Conservation (phyloP, 306 rosid genomes). For the Pyrus pyrifolia region DNA sequence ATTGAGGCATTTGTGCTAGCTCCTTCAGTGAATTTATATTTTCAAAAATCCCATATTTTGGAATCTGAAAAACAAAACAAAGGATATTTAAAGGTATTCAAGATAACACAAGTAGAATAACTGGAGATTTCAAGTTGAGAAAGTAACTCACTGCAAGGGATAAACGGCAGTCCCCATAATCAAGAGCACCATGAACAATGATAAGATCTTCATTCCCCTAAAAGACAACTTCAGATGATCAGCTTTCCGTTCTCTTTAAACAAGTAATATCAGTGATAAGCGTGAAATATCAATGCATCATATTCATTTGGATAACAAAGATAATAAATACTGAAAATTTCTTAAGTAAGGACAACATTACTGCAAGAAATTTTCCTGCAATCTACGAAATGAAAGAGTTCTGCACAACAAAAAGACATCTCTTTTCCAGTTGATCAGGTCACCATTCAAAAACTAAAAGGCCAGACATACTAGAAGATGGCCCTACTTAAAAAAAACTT, state of each 20-base stretch:
- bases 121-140: neutral
- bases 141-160: conserved; percentile 71
- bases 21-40: conserved; percentile 66
- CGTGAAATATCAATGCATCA: neutral
- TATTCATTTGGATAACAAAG: neutral
- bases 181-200: conserved; percentile 81
- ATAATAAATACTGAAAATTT: neutral
- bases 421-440: neutral
- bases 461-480: neutral
- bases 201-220: conserved; percentile 76
- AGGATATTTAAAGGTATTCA: neutral
- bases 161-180: conserved; percentile 74
- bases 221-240: neutral
- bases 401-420: neutral
- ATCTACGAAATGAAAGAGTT: neutral
- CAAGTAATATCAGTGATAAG: neutral
- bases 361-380: neutral
- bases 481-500: neutral
- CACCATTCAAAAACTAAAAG: neutral
- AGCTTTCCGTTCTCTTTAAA: neutral
- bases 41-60: conserved; percentile 86
- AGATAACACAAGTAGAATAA: neutral
- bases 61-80: conserved; percentile 49
- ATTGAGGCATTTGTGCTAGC: conserved; percentile 82
- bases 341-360: neutral